Evolutionary conservation across 1,284 basidiomycete species (phyloP), one percentile per base, ranked within the genome.

Genomic region (Kwoniella shivajii): DNA sequence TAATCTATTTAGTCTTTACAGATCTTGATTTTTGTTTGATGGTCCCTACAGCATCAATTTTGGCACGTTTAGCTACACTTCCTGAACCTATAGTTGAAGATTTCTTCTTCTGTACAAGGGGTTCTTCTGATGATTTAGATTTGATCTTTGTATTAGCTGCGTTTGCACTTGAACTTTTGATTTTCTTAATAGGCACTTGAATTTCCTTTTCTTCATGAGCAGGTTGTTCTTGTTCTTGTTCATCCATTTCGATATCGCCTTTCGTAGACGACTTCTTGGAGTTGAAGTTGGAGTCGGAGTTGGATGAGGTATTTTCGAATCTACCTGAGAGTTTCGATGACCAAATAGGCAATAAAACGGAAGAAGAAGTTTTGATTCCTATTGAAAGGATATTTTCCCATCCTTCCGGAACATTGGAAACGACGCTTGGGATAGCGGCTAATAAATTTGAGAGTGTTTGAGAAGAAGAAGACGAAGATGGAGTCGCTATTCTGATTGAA

Each of bases 301-400:
- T 65, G 48, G 22, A 20, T 9, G 49, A 18, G 36, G 59, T 56
- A 16, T 38, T 58, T 39, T 66, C 67, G 61, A 73, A 72, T 51
- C 68, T 63, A 36, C 83, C 85, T 44, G 84, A 82, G 5, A 81
- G 81, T 13, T 80, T 81, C 45, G 86, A 84, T 41, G 82, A 85
- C 92, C 92, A 99, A 66, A 99, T 86, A 1, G 95, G 95, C 29
- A 99, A 79, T 61, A 88, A 86, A n/a, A 87, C 82, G 49, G 88
- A 90, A 18, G 84, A 84, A 63, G 86, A 89, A 3, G 92, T 96
- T 80, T 99, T 99, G 80, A 99, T 86, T 64, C 93, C 85, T 27
- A 99, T 77, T 59, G 85, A 88, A 69, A 96, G 91, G 46, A 99
- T 81, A 73, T 97, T 97, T 54, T 89, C 86, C 94, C 94, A 97